These are phyloP conservation scores for Fraxinus pennsylvanica DNA, from an alignment of 257 asterid species.

Conservation along the genomic window DNA sequence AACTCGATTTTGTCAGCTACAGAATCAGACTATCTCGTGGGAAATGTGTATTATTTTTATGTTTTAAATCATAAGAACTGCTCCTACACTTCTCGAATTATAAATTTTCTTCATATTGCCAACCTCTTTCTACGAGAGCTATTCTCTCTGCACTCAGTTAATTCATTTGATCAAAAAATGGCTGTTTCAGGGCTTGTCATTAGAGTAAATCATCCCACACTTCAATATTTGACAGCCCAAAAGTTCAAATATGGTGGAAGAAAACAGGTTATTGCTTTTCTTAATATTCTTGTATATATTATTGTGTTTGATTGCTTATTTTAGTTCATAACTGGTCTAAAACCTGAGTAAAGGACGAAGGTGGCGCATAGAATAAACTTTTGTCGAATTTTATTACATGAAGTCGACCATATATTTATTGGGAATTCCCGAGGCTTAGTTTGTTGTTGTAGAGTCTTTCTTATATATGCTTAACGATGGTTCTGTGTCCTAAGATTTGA, in stretches of 20 bases:
- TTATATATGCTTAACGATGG: background rate
- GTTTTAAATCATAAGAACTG: conserved; percentile 6
- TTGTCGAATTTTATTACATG: too few species aligned
- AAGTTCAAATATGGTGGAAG: conserved; percentile 29
- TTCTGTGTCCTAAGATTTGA: background rate
- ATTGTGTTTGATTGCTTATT: background rate
- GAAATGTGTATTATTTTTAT: conserved; percentile 18
- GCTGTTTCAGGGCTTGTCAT: conserved; percentile 49
- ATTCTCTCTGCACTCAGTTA: background rate
- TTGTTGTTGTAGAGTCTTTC: background rate
- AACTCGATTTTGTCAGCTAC: conserved; percentile 17
- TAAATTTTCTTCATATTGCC: conserved; percentile 34
- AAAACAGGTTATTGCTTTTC: conserved; percentile 37
- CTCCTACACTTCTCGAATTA: conserved; percentile 27
- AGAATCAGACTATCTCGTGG: conserved; percentile 23
- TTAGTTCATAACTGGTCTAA: background rate
- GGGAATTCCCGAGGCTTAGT: background rate
- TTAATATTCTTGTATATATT: background rate
- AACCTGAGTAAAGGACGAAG: background rate
- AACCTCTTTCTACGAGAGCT: background rate
- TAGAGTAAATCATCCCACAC: conserved; percentile 36
- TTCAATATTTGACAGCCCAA: conserved; percentile 28
- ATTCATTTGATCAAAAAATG: conserved; percentile 31
- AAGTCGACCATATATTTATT: too few species aligned
- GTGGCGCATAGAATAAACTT: too few species aligned